Evolutionary conservation across 805 yeast species (phyloP), one percentile per base, ranked within the genome.

Genomic region (Yamadazyma philogaea): DNA sequence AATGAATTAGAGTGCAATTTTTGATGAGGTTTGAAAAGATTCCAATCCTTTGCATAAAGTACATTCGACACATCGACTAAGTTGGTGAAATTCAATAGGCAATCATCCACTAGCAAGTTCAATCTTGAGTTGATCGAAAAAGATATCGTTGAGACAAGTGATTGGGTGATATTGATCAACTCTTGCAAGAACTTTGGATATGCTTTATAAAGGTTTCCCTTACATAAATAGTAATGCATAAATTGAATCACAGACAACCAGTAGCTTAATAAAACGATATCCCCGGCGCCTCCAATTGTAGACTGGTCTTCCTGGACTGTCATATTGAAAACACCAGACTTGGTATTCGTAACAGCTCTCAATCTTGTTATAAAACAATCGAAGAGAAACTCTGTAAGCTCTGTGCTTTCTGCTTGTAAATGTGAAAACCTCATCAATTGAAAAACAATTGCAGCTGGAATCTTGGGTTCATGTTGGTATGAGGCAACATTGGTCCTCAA

Each of bases 161-260:
- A 75, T 52, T 83, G 87, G 7, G 56, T 53, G 51, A 54, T 84
- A 79, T 30, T 78, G 70, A 50, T 81, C 81, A 33, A 79, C 60
- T 81, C 87, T 54, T 83, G 88, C 38, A 85, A 57, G 22, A 81
- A 64, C 12, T 63, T 57, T 2, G 90, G 88, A 47, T 80, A 76
- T 37, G 64, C 66, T 17, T 60, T 54, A 58, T 78, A 81, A 40
- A 83, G 72, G 0, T 66, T 61, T 54, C 84, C 93, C 47, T 85
- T 79, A 33, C 78, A 68, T 26, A 91, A 57, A 61, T 87, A 91
- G 60, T 84, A 91, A 54, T 84, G 82, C 39, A 91, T 64, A 50
- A 86, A 81, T 45, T 86, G 85, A 34, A 85, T 59, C 19, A 85
- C 83, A 4, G 96, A 81, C 28, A 93, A 75, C 98, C 98, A 93